A percentile compares a stretch with the other conserved stretches of the same genome.
Evolutionary conservation across 2,329 filamentous ascomycete species (phyloP).

Genomic region (Botrytis medusae): DNA sequence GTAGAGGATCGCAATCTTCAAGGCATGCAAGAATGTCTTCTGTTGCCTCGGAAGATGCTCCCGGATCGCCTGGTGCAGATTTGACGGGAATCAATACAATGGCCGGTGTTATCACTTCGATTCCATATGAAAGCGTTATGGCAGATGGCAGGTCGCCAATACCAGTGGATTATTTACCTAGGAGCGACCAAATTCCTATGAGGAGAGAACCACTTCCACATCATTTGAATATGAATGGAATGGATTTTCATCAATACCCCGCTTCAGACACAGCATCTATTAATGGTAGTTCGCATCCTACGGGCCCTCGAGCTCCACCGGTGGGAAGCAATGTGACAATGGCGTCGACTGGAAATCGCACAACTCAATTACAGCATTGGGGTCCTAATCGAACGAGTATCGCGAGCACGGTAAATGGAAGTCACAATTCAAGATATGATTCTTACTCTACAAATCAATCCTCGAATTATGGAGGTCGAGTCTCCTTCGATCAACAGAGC

Average conservation of each 20-base stretch:
- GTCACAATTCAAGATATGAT: constrained; percentile 61
- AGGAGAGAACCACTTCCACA: constrained; percentile 76
- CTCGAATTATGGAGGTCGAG: constrained; percentile 38
- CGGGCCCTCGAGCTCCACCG: constrained; percentile 60
- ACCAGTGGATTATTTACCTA: constrained; percentile 70
- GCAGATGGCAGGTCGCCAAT: constrained; percentile 68
- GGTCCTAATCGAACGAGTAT: constrained; percentile 52
- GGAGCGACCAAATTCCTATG: constrained; percentile 60
- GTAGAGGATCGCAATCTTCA: constrained; percentile 67
- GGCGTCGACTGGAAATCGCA: constrained; percentile 66
- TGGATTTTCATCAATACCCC: constrained; percentile 89
- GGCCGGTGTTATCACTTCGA: constrained; percentile 81
- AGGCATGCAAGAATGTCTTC: constrained; percentile 75
- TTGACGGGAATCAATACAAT: constrained; percentile 65
- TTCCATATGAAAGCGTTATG: constrained; percentile 75
- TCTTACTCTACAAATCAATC: constrained; percentile 52
- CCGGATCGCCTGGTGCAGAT: constrained; percentile 61
- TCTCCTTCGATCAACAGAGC: constrained; percentile 64
- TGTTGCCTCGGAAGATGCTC: constrained; percentile 67
- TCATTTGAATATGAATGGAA: constrained; percentile 74
- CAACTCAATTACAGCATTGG: constrained; percentile 78
- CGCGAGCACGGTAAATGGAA: constrained; percentile 50
- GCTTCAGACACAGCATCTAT: constrained; percentile 59
- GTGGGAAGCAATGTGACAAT: constrained; percentile 65
- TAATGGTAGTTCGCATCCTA: constrained; percentile 55